Conservation (phyloP, 768 basidiomycete genomes). For the Coprinopsis marcescibilis region DNA sequence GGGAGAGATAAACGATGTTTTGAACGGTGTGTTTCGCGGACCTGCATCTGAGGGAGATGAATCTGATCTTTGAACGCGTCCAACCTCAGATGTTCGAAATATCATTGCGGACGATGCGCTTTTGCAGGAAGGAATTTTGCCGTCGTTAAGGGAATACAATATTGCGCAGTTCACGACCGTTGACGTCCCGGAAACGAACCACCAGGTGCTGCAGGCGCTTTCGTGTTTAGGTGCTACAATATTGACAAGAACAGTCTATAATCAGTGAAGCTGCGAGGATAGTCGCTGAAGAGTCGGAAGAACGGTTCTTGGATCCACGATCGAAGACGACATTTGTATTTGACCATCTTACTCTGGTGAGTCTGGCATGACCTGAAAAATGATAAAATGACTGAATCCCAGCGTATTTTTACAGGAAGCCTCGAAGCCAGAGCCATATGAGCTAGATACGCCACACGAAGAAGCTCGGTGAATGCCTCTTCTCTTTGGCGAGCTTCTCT, state of each 20-base stretch:
- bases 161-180: conserved; percentile 82
- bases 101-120: conserved; percentile 83
- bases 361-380: conserved; percentile 10
- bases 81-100: conserved; percentile 70
- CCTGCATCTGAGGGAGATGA: background rate
- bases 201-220: conserved; percentile 51
- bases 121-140: conserved; percentile 73
- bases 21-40: conserved; percentile 58
- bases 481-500: too few relatives aligned
- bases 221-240: conserved; percentile 13
- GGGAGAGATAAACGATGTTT: conserved; percentile 94
- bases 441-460: conserved; percentile 62
- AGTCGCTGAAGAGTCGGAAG: conserved; percentile 32
- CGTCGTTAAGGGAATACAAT: conserved; percentile 81
- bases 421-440: conserved; percentile 60
- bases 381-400: conserved; percentile 9
- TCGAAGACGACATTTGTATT: conserved; percentile 75
- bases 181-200: conserved; percentile 69
- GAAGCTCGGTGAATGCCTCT: conserved; percentile 72
- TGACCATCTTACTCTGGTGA: conserved; percentile 81
- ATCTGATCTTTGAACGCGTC: conserved; percentile 14
- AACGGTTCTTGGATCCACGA: conserved; percentile 79
- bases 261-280: conserved; percentile 69
- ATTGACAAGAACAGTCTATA: conserved; percentile 54
- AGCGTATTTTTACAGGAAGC: conserved; percentile 56